A percentile compares a stretch with the other conserved stretches of the same genome.
Evolutionary conservation across 2,329 filamentous ascomycete genomes (phyloP).

Genomic region (Dothideomycetidae sp.): DNA sequence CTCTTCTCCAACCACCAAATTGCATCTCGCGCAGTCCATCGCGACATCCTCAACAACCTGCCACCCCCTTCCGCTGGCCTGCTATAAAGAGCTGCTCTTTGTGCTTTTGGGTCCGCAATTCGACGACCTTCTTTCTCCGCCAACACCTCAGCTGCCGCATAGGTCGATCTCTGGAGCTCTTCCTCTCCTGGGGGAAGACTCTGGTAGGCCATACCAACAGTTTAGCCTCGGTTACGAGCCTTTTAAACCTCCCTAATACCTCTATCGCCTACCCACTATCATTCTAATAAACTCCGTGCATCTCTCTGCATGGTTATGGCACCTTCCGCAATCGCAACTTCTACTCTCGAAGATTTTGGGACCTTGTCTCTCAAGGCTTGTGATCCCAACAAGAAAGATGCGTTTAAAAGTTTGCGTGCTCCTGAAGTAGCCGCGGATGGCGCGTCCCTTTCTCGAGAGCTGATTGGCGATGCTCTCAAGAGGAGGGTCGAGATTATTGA

Average conservation of each 20-base stretch:
- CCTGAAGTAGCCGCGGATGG: conserved; percentile 32
- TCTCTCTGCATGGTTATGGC: conserved; percentile 48
- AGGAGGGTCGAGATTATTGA: conserved; percentile 72
- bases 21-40: conserved; percentile 31
- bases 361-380: conserved; percentile 25
- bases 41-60: conserved; percentile 37
- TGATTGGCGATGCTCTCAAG: conserved; percentile 80
- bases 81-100: conserved; percentile 26
- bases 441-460: conserved; percentile 49
- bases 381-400: conserved; percentile 13
- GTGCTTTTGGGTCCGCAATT: conserved; percentile 30
- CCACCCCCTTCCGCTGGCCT: conserved; percentile 29
- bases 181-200: conserved; percentile 99
- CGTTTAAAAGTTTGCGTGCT: conserved; percentile 11
- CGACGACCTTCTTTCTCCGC: conserved; percentile 39
- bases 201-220: conserved; percentile 87
- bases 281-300: conserved; percentile 13
- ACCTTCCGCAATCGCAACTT: conserved; percentile 50
- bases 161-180: conserved; percentile 95
- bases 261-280: conserved; percentile 18
- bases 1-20: conserved; percentile 32
- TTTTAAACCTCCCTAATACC: conserved; percentile 88
- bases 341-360: conserved; percentile 23
- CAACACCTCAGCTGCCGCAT: conserved; percentile 94
- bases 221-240: conserved; percentile 78